Base-by-base conservation (phyloP, 2,329 filamentous ascomycete species). In the Dothideomycetidae sp. region DNA sequence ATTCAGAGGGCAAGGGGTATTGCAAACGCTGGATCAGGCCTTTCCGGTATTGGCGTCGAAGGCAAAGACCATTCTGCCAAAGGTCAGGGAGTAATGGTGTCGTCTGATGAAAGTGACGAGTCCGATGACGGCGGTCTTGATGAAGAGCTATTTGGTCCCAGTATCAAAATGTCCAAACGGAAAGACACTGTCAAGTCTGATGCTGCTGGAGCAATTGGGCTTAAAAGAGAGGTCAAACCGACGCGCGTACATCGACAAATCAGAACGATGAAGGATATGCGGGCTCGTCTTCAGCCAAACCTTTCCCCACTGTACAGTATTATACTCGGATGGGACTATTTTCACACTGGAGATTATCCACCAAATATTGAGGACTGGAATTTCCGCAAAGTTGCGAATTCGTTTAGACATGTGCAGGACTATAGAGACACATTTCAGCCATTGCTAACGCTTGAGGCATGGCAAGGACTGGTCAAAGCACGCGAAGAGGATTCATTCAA, bases 241-340 rank as follows among this genome's bases (percentile, higher is more conserved):
- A 75, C 92, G 40, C 88, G 84, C 60, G 93, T 94, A 62, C 65
- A 74, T 46, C 81, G 83, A 54, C 73, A 84, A 36, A 68, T 78
- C 44, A 75, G 88, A 34, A 88, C 85, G 11, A 75, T 79, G 31
- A 93, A 93, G 58, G 90, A 98, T 59, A 88, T 94, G 75, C 79
- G 88, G 48, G 88, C 90, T 45, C 79, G 90, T 44, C 68, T 98
- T 42, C 81, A 86, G 19, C 90, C 92, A 5, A 83, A 92, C 46
- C 79, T 98, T 60, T 79, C 84, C 26, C 68, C 74, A 11, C 62
- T 98, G 18, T 90, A 96, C 54, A 78, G 81, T 49, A 78, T 78
- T 12, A 84, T 98, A 35, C 71, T 98, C 3, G 73, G 80, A 39
- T 98, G 90, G 90, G 82, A 98, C 47, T 93, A 92, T 47, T 98